Percentiles rank a stretch among this genome's conserved stretches.
These are phyloP conservation scores for Stylosanthes scabra DNA, from an alignment of 331 rosid species.

Conservation along the genomic window DNA sequence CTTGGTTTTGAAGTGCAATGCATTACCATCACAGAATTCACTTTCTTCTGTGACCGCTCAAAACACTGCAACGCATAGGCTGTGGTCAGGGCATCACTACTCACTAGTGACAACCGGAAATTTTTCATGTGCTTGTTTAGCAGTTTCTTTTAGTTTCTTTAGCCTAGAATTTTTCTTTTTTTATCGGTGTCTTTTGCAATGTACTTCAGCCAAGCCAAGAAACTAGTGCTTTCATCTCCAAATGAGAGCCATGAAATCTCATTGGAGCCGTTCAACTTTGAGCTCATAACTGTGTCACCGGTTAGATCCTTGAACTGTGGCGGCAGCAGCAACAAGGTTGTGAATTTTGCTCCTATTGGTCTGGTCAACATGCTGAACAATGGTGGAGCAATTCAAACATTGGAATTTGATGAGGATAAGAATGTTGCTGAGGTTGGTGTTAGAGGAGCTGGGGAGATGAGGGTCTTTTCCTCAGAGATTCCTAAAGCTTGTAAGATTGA, in stretches of 20 bases:
- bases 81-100: slow-evolving; percentile 69
- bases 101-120: slow-evolving; percentile 77
- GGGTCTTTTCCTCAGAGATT: slow-evolving; percentile 67
- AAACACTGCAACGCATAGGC: slow-evolving; percentile 86
- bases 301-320: slow-evolving; percentile 34
- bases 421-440: slow-evolving; percentile 58
- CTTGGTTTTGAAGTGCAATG: slow-evolving; percentile 84
- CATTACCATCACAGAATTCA: slow-evolving; percentile 70
- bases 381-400: slow-evolving; percentile 78
- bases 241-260: slow-evolving; percentile 61
- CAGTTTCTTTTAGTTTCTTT: slow-evolving; percentile 74
- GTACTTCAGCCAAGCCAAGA: slow-evolving; percentile 68
- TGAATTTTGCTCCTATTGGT: slow-evolving; percentile 82
- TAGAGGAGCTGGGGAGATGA: slow-evolving; percentile 75
- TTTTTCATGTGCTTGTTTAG: slow-evolving; percentile 65
- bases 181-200: slow-evolving; percentile 50
- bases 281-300: slow-evolving; percentile 76
- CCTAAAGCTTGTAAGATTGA: slow-evolving; percentile 66
- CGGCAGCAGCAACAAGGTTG: slow-evolving; percentile 44
- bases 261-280: slow-evolving; percentile 89
- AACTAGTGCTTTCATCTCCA: slow-evolving; percentile 58
- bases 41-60: slow-evolving; percentile 58
- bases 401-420: slow-evolving; percentile 49
- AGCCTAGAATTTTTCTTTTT: slow-evolving; percentile 57
- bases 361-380: slow-evolving; percentile 84